A percentile compares a stretch with the other conserved stretches of the same genome.
These are phyloP conservation scores for Pyrus betulifolia DNA, from an alignment of 306 rosid species.

Conservation along the genomic window DNA sequence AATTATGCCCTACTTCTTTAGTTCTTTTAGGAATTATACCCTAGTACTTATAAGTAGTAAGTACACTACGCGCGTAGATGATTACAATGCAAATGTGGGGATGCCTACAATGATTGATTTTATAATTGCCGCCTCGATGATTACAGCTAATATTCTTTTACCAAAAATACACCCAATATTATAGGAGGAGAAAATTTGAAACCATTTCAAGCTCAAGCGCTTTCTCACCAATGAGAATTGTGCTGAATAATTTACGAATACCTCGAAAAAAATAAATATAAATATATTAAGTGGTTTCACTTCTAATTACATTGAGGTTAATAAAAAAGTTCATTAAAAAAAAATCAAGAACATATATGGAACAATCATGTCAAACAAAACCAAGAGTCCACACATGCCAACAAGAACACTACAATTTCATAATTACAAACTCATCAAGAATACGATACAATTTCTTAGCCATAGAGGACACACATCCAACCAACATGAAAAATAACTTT, in stretches of 20 bases:
- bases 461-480: too few relatives aligned
- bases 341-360: too few relatives aligned
- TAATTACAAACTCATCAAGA: too few relatives aligned
- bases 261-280: too few relatives aligned
- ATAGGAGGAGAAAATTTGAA: background rate
- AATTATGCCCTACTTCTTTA: too few relatives aligned
- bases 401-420: too few relatives aligned
- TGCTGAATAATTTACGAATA: background rate
- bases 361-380: background rate
- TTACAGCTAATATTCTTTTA: background rate
- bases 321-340: too few relatives aligned
- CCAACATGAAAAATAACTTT: too few relatives aligned
- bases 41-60: background rate
- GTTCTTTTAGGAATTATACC: background rate
- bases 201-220: background rate
- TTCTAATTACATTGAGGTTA: too few relatives aligned
- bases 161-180: background rate
- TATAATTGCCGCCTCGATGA: background rate
- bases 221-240: background rate
- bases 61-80: background rate
- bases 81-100: background rate
- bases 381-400: too few relatives aligned
- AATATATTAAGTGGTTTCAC: too few relatives aligned
- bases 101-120: background rate
- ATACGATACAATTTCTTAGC: too few relatives aligned